Percentiles rank a stretch among this genome's conserved stretches.
Conservation (phyloP, 768 basidiomycete genomes). For the Suillus tomentosus region DNA sequence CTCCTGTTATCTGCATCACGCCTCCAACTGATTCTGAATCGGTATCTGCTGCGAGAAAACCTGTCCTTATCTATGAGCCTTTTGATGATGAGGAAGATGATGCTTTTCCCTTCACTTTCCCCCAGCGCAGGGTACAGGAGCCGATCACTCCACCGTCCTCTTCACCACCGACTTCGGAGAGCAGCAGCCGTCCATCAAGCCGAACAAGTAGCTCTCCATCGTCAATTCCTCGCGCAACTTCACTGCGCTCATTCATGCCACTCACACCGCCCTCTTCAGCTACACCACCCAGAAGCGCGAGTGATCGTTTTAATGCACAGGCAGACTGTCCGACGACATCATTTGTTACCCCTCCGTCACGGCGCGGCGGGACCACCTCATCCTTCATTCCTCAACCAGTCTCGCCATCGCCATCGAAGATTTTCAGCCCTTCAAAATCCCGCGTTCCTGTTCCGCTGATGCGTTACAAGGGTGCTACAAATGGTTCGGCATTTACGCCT, state of each 20-base stretch:
- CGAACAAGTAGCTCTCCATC: conserved; percentile 42
- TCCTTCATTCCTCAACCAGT: conserved; percentile 67
- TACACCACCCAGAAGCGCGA: conserved; percentile 36
- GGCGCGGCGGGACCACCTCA: conserved; percentile 47
- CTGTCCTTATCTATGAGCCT: conserved; percentile 11
- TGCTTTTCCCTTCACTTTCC: conserved; percentile 25
- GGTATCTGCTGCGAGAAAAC: conserved; percentile 11
- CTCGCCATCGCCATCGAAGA: conserved; percentile 43
- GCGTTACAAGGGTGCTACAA: conserved; percentile 35
- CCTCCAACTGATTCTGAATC: conserved; percentile 24
- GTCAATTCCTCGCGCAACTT: conserved; percentile 50
- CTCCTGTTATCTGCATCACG: conserved; percentile 24
- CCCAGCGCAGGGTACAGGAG: conserved; percentile 18
- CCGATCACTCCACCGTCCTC: conserved; percentile 14
- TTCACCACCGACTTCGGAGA: conserved; percentile 13
- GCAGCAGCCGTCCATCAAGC: conserved; percentile 16
- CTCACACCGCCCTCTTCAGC: conserved; percentile 29
- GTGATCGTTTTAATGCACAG: conserved; percentile 30
- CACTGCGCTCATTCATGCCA: conserved; percentile 38
- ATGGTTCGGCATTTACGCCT: conserved; percentile 67
- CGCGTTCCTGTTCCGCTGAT: conserved; percentile 41
- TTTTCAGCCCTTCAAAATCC: conserved; percentile 32
- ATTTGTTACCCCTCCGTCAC: conserved; percentile 54
- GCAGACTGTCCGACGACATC: conserved; percentile 25
- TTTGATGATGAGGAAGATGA: conserved; percentile 29